These are phyloP conservation scores for Phialophora verrucosa DNA, from an alignment of 2,329 filamentous ascomycete genomes.

Conservation along the genomic window DNA sequence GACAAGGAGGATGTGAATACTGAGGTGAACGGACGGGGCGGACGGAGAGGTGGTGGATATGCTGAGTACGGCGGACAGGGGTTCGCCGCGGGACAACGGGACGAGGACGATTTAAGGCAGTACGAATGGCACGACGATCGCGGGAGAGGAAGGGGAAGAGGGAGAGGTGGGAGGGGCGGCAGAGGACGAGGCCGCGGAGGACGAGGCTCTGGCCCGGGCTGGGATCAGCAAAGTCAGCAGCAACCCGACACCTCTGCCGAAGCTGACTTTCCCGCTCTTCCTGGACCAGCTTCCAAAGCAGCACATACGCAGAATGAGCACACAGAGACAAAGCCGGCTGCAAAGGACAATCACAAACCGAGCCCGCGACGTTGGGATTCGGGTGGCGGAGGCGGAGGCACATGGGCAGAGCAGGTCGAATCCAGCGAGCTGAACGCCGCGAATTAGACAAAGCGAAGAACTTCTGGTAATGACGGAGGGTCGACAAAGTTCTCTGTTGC, in stretches of 20 bases:
- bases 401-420: slow-evolving; percentile 41
- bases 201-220: background rate
- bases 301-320: slow-evolving; percentile 9
- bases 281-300: slow-evolving; percentile 11
- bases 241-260: slow-evolving; percentile 32
- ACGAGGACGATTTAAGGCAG: slow-evolving; percentile 35
- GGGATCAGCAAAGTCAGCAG: slow-evolving; percentile 10
- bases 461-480: slow-evolving; percentile 3
- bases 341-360: slow-evolving; percentile 9
- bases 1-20: slow-evolving; percentile 61
- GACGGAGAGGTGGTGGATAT: slow-evolving; percentile 1
- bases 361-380: slow-evolving; percentile 21
- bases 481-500: background rate
- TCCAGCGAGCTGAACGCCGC: slow-evolving; percentile 31
- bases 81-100: slow-evolving; percentile 22
- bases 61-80: slow-evolving; percentile 20
- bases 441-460: slow-evolving; percentile 9
- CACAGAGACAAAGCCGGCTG: slow-evolving; percentile 3
- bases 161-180: slow-evolving; percentile 29
- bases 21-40: slow-evolving; percentile 38
- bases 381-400: slow-evolving; percentile 26
- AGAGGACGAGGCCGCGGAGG: slow-evolving; percentile 24
- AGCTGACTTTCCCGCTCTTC: slow-evolving; percentile 39
- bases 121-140: slow-evolving; percentile 38
- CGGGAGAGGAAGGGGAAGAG: slow-evolving; percentile 29